Conservation (phyloP, 179 eudicot species). For the Corrigiola litoralis region DNA sequence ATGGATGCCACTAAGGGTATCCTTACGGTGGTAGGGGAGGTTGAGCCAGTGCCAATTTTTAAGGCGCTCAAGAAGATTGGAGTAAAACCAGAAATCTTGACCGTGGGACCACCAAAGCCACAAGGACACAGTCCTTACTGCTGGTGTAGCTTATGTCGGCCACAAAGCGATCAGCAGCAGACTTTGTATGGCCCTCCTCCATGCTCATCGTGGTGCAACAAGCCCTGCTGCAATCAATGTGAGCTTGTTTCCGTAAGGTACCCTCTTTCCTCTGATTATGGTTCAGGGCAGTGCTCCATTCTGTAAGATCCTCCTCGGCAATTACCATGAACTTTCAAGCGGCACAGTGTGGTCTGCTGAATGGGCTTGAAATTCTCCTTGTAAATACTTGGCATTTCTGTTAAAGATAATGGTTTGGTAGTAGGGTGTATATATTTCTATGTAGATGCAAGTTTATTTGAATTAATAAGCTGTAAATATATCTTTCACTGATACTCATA, state of each 20-base stretch:
- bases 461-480: no score
- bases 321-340: not conserved
- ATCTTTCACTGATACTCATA: no score
- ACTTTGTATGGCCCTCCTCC: not conserved
- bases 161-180: constrained; percentile 14
- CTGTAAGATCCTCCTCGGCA: not conserved
- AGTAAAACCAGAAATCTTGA: constrained; percentile 27
- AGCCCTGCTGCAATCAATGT: constrained; percentile 20
- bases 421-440: constrained; percentile 11
- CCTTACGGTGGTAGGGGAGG: constrained; percentile 42
- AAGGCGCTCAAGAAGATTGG: constrained; percentile 31
- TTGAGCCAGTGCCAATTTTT: constrained; percentile 42
- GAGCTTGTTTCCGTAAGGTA: constrained; percentile 17
- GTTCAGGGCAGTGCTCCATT: constrained; percentile 17
- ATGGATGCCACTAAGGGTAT: constrained; percentile 30
- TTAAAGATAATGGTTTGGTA: not conserved
- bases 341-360: not conserved
- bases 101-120: constrained; percentile 33
- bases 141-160: constrained; percentile 14
- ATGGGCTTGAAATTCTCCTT: not conserved
- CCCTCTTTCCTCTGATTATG: not conserved
- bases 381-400: not conserved
- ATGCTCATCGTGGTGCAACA: constrained; percentile 15
- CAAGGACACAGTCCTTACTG: constrained; percentile 15
- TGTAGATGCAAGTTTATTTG: no score